Base-by-base conservation (phyloP, 352 stramenopile genomes). In the Globisporangium nodosum region DNA sequence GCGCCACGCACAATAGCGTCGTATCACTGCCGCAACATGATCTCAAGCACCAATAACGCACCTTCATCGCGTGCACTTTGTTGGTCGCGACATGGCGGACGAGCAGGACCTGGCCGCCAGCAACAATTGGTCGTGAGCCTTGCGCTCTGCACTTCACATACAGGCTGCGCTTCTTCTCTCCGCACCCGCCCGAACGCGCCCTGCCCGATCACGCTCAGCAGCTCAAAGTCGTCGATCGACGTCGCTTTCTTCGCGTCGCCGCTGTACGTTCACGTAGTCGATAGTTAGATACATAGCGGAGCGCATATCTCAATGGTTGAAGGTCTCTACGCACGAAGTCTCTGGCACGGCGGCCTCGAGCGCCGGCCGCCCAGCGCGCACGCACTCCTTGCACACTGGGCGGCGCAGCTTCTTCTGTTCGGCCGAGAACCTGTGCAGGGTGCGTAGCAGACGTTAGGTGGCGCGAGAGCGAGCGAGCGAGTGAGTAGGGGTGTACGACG, bases 171-270 rank as follows among this genome's bases (percentile, higher is more conserved):
- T 33, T 7, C 7, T n/a, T 5, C 5, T 0, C 8, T 5, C 54
- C 52, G 30, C 13, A 82, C 77, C 70, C 84, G 86, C 40, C 79
- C 82, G 46, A 92, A 92, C n/a, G 82, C 78, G 20, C 82, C 82
- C 60, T 92, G 82, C 5, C 82, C 82, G 48, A 99, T 98, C n/a
- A 99, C 94, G 54, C 90, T 97, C 20, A 99, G 76, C 31, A 99
- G 69, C 60, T 98, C 77, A 73, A 99, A 99, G 73, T 99, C 97
- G 30, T 95, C 89, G 13, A 98, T 78, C 20, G 68, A 79, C 27
- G 85, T 73, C 5, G 65, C 64, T 55, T 83, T 83, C 62, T 78
- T 74, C 27, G 68, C 52, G 13, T 50, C 53, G 4, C 24, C 63
- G 15, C 46, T 56, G 16, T 30, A 21, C 21, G 20, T 21, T 11